Evolutionary conservation across 331 rosid genomes (phyloP).

Genomic region (Dryas integrifolia): DNA sequence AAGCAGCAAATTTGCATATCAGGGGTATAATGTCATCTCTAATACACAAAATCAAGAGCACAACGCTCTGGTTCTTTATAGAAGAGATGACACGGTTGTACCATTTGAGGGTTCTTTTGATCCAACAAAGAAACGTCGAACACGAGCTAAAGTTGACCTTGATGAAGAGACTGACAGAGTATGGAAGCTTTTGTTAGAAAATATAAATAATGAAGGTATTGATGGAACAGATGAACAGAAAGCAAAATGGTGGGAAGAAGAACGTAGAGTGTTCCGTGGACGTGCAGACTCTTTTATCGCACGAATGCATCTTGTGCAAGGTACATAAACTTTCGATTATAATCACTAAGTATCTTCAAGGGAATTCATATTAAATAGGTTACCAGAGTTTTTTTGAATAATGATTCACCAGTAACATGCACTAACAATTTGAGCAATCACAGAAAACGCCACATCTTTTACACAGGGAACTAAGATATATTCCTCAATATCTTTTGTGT

Average conservation of each 20-base stretch:
- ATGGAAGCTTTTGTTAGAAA: conserved; percentile 78
- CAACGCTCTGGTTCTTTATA: conserved; percentile 44
- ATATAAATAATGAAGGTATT: conserved; percentile 79
- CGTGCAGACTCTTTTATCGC: conserved; percentile 92
- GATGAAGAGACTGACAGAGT: conserved; percentile 90
- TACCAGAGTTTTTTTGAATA: background rate
- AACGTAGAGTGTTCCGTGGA: conserved; percentile 74
- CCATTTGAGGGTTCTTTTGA: conserved; percentile 48
- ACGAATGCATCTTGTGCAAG: conserved; percentile 97
- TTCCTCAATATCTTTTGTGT: background rate
- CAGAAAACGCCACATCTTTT: background rate
- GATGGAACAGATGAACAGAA: conserved; percentile 81
- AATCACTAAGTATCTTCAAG: conserved; percentile 9
- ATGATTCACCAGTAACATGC: conserved; percentile 1
- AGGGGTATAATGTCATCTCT: conserved; percentile 45
- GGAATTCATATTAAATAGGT: background rate
- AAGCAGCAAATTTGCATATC: conserved; percentile 36
- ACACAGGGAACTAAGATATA: background rate
- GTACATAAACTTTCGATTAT: conserved; percentile 34
- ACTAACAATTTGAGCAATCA: background rate
- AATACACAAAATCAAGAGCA: conserved; percentile 36
- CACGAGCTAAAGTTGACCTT: conserved; percentile 82
- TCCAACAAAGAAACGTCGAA: conserved; percentile 57
- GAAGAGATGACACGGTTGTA: conserved; percentile 55
- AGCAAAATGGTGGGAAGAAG: conserved; percentile 95